Conservation (phyloP, 306 rosid genomes). For the Spatholobus suberectus region DNA sequence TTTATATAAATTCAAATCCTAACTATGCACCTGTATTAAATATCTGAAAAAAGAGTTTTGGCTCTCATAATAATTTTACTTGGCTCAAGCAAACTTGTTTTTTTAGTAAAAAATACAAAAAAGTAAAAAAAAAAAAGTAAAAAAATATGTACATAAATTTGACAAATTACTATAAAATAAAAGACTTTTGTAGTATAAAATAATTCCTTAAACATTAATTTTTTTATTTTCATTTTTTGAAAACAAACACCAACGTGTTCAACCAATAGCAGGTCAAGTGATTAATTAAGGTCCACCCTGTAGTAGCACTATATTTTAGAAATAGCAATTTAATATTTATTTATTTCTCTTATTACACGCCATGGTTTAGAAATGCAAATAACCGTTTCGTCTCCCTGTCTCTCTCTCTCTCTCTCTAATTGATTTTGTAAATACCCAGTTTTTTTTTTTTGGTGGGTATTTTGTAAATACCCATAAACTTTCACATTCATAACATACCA, state of each 20-base stretch:
- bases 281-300: background rate
- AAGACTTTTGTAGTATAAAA: background rate
- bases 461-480: background rate
- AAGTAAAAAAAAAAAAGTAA: background rate
- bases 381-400: slow-evolving; percentile 28
- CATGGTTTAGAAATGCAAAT: background rate
- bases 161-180: background rate
- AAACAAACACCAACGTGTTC: background rate
- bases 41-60: too few species aligned
- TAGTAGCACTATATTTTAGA: background rate
- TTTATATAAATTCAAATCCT: too few species aligned
- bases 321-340: background rate
- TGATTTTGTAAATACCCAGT: background rate
- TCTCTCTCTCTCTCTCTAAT: background rate
- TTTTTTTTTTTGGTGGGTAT: too few species aligned
- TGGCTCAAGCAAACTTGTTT: too few species aligned
- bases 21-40: too few species aligned
- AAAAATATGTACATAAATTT: background rate
- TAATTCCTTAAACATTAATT: background rate
- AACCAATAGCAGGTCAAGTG: slow-evolving; percentile 6
- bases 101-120: too few species aligned
- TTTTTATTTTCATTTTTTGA: background rate
- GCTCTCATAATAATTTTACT: too few species aligned
- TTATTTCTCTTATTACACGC: slow-evolving; percentile 6
- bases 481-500: background rate